Evolutionary conservation across 139 green algal genomes (phyloP).

Genomic region (Tetraselmis chui): DNA sequence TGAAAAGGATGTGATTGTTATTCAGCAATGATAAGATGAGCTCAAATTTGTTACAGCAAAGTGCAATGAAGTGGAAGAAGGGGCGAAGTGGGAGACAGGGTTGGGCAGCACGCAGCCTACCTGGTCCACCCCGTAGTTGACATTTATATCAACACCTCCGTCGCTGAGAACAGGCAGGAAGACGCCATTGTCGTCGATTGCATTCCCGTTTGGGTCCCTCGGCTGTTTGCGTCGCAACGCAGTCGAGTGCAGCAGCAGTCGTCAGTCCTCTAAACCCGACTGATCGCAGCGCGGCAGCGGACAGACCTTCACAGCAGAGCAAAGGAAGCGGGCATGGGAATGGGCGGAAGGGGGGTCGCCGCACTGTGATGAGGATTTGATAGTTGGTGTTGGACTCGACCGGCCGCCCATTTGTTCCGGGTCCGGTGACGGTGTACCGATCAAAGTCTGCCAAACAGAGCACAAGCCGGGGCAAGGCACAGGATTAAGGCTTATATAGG

Average conservation of each 20-base stretch:
- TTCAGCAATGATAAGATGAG: neutral
- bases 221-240: neutral
- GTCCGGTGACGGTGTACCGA: neutral
- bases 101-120: neutral
- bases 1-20: neutral
- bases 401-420: neutral
- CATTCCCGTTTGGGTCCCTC: neutral
- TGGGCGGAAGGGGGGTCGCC: neutral
- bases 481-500: too few relatives aligned
- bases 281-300: neutral
- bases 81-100: too few relatives aligned
- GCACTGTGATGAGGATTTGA: neutral
- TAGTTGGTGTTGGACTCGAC: neutral
- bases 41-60: neutral
- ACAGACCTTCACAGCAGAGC: neutral
- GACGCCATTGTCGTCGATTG: neutral
- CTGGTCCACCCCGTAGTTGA: neutral
- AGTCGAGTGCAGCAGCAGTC: neutral
- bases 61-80: too few relatives aligned
- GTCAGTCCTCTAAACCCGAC: too few relatives aligned
- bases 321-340: neutral
- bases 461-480: neutral
- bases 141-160: neutral
- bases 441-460: neutral
- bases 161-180: neutral